Evolutionary conservation across 345 rosid genomes (phyloP), one percentile per base, ranked within the genome.

Genomic region (Rhizophora apiculata): DNA sequence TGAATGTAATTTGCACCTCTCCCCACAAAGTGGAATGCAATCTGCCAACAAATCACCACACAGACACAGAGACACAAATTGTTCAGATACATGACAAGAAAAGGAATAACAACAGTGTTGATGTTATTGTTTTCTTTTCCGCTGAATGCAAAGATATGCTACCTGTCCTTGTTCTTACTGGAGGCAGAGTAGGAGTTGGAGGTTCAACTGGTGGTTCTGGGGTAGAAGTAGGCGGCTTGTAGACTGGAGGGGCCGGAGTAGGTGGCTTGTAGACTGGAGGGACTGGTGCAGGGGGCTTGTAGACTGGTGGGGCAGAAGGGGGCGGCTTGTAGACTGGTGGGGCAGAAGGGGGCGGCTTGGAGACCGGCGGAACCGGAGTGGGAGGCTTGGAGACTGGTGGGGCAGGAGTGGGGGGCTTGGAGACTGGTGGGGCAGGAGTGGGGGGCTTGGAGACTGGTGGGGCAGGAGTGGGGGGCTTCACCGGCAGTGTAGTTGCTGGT

Each of bases 1-100:
- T 1, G 98, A 94, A 62, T 94, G 98, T 63, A 74, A 54, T 53
- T 78, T 81, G 81, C 98, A 94, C 71, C 98, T 84, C 6, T 73
- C 73, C 55, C 79, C 91, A 70, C 98, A 94, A 37, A 86, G 74
- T 11, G 95, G 86, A 55, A 60, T 61, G 82, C 98, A 94, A 79
- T 91, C 96, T 91, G 83, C 46, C 63, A 13, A 46, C 19, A 10
- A 56, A 56, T 24, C 19, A 4, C 16, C 31, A 24, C 30, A 56
- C 2, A n/a, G n/a, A 24, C 24, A 24, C 0, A 31, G 34, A 31
- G 34, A n/a, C 27, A 8, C 26, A 24, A 16, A 24, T 21, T 27
- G 60, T 56, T 43, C 16, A 56, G 60, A 15, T 56, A 56, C 4
- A 16, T 21, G 60, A 29, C 56, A 36, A 39, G 51, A 26, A 20